A percentile compares a stretch with the other conserved stretches of the same genome.
These are phyloP conservation scores for Cornus controversa DNA, from an alignment of 148 eudicot genomes.

Conservation along the genomic window DNA sequence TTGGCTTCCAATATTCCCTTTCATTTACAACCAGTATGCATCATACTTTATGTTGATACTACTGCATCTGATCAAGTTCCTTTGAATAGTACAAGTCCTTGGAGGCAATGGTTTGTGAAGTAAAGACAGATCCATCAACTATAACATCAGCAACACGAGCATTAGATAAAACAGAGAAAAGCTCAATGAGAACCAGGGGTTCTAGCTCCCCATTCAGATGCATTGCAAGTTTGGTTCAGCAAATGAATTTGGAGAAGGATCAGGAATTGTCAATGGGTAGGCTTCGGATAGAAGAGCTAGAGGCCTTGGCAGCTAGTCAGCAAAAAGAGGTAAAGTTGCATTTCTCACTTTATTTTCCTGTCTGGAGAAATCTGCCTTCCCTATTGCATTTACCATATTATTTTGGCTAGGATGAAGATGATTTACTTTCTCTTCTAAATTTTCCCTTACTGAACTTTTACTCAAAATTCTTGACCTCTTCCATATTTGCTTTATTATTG, in stretches of 20 bases:
- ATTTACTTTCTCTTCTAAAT: background rate
- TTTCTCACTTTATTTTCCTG: background rate
- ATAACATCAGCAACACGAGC: slow-evolving; percentile 21
- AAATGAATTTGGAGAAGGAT: slow-evolving; percentile 66
- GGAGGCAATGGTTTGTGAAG: slow-evolving; percentile 51
- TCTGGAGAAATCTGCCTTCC: background rate
- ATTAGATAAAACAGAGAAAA: slow-evolving; percentile 43
- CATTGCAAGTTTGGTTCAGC: slow-evolving; percentile 63
- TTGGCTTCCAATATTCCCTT: background rate
- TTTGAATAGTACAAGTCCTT: slow-evolving; percentile 53
- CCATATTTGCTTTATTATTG: background rate
- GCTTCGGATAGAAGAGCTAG: slow-evolving; percentile 55
- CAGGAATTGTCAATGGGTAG: slow-evolving; percentile 50
- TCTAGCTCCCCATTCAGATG: slow-evolving; percentile 79
- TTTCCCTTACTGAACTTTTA: too few relatives aligned
- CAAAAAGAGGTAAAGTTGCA: slow-evolving; percentile 54
- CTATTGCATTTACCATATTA: background rate
- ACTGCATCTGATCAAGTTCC: slow-evolving; percentile 6
- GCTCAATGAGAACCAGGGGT: slow-evolving; percentile 46
- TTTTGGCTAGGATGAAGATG: background rate
- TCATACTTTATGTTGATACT: background rate
- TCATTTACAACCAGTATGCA: background rate
- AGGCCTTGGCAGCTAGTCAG: slow-evolving; percentile 43
- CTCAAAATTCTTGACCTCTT: background rate
- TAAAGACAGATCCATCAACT: slow-evolving; percentile 37